phyloP scores from a whole-genome alignment of 495 filamentous ascomycete genomes.

The Copromyces sp. region DNA sequence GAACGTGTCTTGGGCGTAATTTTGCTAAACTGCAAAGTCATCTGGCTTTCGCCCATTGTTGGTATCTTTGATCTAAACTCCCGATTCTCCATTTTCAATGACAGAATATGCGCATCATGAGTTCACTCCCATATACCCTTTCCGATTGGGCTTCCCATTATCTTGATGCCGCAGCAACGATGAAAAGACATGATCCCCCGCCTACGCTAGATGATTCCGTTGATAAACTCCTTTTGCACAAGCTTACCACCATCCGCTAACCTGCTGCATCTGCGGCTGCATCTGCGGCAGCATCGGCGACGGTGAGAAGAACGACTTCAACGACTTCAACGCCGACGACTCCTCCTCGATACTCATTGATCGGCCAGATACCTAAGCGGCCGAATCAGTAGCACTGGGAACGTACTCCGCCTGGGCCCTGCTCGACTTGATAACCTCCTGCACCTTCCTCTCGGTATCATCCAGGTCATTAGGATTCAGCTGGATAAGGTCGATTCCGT shows the following conservation, averaged over 20 bases:
- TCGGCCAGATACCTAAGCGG: neutral
- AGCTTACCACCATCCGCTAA: neutral
- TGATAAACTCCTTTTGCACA: neutral
- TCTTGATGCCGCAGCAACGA: neutral
- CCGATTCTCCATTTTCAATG: neutral
- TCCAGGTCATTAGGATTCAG: constrained; percentile 68
- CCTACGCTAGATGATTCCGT: neutral
- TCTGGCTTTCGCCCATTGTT: neutral
- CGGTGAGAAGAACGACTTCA: neutral
- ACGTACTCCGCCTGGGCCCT: constrained; percentile 53
- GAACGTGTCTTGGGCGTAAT: neutral
- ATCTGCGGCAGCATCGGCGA: neutral
- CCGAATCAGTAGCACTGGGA: constrained; percentile 21
- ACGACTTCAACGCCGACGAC: neutral
- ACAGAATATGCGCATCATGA: neutral
- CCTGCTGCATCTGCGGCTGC: neutral
- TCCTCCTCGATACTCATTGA: neutral
- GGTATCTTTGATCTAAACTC: neutral
- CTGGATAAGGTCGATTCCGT: constrained; percentile 41
- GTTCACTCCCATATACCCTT: neutral
- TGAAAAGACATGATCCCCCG: neutral
- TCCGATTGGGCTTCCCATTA: neutral
- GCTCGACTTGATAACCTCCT: constrained; percentile 72
- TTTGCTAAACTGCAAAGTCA: neutral
- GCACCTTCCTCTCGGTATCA: constrained; percentile 66